A percentile compares a stretch with the other conserved stretches of the same genome.
Conservation (phyloP, 73 alveolate species). For the Tetrahymena thermophila region DNA sequence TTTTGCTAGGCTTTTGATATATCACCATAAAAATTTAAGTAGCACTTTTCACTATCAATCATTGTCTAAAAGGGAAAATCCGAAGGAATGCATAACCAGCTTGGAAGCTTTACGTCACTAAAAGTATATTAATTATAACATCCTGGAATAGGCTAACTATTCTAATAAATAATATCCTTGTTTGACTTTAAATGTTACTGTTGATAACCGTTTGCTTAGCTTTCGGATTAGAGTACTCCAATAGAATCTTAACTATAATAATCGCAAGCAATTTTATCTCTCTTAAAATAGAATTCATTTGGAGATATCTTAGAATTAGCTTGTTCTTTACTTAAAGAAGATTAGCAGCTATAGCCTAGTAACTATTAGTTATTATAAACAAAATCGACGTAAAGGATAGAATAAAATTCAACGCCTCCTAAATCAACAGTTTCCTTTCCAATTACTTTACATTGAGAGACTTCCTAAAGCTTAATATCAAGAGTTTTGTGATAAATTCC, state of each 20-base stretch:
- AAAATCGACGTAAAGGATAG: neutral
- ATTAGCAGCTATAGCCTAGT: neutral
- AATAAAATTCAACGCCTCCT: neutral
- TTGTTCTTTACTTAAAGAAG: neutral
- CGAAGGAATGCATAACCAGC: neutral
- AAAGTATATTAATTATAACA: neutral
- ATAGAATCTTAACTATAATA: neutral
- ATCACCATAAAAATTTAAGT: neutral
- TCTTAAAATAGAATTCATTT: neutral
- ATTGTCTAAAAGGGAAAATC: neutral
- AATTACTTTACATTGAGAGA: neutral
- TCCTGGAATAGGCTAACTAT: neutral
- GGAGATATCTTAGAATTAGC: neutral
- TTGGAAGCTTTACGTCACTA: neutral
- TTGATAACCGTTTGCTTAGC: neutral
- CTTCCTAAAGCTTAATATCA: neutral
- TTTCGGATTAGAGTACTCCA: neutral
- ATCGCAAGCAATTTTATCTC: neutral
- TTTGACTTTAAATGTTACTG: neutral
- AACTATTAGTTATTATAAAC: neutral
- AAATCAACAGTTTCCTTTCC: neutral
- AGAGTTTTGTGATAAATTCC: neutral
- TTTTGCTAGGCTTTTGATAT: neutral
- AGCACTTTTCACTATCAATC: neutral
- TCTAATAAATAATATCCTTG: neutral